Evolutionary conservation across 73 alveolate genomes (phyloP), one percentile per base, ranked within the genome.

Genomic region (Strombidium stylifer): DNA sequence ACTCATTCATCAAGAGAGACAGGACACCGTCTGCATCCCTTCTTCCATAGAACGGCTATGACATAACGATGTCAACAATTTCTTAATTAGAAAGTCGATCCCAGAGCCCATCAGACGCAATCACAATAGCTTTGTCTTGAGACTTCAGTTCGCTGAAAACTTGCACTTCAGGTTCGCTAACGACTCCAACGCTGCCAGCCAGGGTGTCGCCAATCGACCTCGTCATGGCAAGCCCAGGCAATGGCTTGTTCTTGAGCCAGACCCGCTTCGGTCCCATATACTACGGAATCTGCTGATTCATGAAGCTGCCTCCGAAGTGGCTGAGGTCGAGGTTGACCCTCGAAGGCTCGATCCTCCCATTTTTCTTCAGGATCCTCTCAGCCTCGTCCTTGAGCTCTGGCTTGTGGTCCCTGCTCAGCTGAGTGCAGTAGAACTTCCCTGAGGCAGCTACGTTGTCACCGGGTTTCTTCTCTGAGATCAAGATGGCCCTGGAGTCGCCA

Each of bases 71-170:
- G 1, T 32, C 10, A 15, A 41, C 45, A 2, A 64, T 75, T 30
- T 65, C 62, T 40, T 76, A 69, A 31, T 76, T 76, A 7, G 74
- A 37, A 1, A 76, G 14, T 8, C 77, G 23, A 39, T 76, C 89
- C 89, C 89, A 76, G 1, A 76, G 30, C 0, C 89, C 89, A 53
- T 76, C 89, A 18, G 89, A 66, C 0, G 89, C 89, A 18, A 76
- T 28, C 3, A 76, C 89, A 5, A 76, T n/a, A 15, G 66, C 36
- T 44, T 53, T 54, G 45, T 61, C 82, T 26, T 64, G 49, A 6
- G 16, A 20, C 3, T 26, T 34, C 23, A 50, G 23, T 14, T 65
- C 41, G 5, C 27, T n/a, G 31, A 53, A 16, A 11, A 40, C 71
- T 11, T 16, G 39, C 3, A 54, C 41, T 65, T 52, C 76, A 8